Evolutionary conservation across 2,329 filamentous ascomycete genomes (phyloP).

Genomic region (Exophiala sp.): DNA sequence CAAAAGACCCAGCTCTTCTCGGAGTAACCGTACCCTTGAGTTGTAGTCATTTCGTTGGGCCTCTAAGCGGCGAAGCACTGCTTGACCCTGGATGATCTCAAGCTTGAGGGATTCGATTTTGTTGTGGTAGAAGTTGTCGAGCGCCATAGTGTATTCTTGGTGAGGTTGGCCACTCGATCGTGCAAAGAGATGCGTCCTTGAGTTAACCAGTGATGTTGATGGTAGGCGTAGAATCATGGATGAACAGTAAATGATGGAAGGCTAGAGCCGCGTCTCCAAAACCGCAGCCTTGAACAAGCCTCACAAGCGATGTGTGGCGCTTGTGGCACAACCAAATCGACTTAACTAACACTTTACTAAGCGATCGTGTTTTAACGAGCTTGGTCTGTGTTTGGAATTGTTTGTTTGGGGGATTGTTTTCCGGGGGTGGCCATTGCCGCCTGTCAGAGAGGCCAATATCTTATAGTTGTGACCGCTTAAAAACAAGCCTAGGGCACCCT

Average conservation of each 20-base stretch:
- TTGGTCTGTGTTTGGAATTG: no score
- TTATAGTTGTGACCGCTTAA: no score
- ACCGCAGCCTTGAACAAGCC: not conserved
- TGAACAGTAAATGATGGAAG: no score
- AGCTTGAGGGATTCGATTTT: slow-evolving; percentile 99
- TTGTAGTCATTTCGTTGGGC: slow-evolving; percentile 99
- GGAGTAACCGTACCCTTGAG: slow-evolving; percentile 87
- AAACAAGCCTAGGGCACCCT: no score
- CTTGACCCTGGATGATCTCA: slow-evolving; percentile 98
- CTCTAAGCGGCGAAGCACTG: slow-evolving; percentile 88
- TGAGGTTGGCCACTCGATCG: not conserved
- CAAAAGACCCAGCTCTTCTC: slow-evolving; percentile 91
- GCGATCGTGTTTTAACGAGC: no score
- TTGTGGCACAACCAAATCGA: no score
- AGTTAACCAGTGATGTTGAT: slow-evolving; percentile 13
- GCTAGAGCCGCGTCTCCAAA: no score
- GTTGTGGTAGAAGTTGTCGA: slow-evolving; percentile 99
- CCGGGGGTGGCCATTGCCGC: no score
- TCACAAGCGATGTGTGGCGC: no score
- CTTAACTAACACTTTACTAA: no score
- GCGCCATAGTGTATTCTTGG: slow-evolving; percentile 69
- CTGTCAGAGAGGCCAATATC: no score
- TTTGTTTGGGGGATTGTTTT: no score
- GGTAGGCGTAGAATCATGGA: slow-evolving; percentile 17
- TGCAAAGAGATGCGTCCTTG: not conserved